A percentile compares a stretch with the other conserved stretches of the same genome.
Conservation (phyloP, 257 asterid species). For the Rubia yunnanensis region DNA sequence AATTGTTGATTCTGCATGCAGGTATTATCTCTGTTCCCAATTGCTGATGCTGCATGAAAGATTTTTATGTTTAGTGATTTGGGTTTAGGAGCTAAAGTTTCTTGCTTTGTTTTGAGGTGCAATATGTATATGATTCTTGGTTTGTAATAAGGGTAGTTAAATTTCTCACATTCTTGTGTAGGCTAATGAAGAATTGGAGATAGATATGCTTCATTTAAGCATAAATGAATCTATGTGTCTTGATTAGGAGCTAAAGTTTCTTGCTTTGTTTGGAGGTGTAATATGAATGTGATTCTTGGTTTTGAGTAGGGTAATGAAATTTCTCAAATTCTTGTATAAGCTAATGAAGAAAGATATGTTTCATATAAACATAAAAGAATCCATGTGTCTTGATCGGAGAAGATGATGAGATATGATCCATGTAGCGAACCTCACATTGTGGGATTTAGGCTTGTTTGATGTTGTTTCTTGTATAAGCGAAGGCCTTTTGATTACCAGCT, state of each 20-base stretch:
- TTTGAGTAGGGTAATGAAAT: not conserved
- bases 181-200: not conserved
- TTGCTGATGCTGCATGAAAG: not conserved
- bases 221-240: no score
- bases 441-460: not conserved
- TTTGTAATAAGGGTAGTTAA: not conserved
- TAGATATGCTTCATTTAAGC: not conserved
- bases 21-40: not conserved
- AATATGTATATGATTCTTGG: not conserved
- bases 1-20: slow-evolving; percentile 1
- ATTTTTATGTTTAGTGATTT: not conserved
- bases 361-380: not conserved
- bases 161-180: not conserved
- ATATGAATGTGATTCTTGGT: not conserved
- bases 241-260: not conserved
- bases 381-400: not conserved
- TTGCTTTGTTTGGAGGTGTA: slow-evolving; percentile 1
- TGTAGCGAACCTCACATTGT: not conserved
- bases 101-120: slow-evolving; percentile 1
- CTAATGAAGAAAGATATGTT: not conserved
- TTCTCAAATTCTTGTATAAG: not conserved
- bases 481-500: not conserved
- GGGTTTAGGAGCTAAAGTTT: not conserved
- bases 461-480: not conserved
- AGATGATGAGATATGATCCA: not conserved